Base-by-base conservation (phyloP, 805 yeast genomes). In the Zygoascus ofunaensis region DNA sequence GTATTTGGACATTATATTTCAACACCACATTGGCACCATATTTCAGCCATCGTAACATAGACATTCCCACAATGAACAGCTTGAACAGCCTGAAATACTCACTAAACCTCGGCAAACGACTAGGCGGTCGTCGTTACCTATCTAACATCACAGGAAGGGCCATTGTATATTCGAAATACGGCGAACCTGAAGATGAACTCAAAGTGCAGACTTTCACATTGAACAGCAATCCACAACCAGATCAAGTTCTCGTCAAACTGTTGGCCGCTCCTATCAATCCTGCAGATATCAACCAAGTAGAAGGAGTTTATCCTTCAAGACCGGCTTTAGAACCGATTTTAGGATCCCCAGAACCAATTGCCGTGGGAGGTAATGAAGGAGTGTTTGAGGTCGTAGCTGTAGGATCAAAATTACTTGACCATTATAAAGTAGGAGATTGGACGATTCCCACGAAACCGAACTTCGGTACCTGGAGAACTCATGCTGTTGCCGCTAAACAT, bases 361-460 rank as follows among this genome's bases (percentile, higher is more conserved):
- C 94, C 4, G 80, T 87, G 39, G 87, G 89, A 32, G 98, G 98
- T 44, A 92, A 92, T 60, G 98, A 90, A 64, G 97, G 96, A 19
- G 73, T 86, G 8, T 89, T 85, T 59, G 82, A 86, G 59, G 80
- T 90, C n/a, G 58, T 84, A n/a, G 77, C 79, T 43, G 74, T 76
- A 7, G 95, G 95, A 18, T 55, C 63, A 14, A 83, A 77, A 7
- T 47, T 45, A 1, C 17, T 39, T 10, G 50, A 54, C 18, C 48
- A 52, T 3, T 67, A 84, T 42, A 54, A 68, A 37, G 65, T 67
- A 1, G 96, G 95, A 38, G 97, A 92, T 61, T 87, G 94, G 89
- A 86, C 80, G 33, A 74, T 90, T 37, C 97, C 97, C 8, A 57
- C 76, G 8, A 67, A 67, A 34, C 82, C 87, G 10, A 82, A 83